These are phyloP conservation scores for Komagataella populi DNA, from an alignment of 805 yeast genomes.

Conservation along the genomic window DNA sequence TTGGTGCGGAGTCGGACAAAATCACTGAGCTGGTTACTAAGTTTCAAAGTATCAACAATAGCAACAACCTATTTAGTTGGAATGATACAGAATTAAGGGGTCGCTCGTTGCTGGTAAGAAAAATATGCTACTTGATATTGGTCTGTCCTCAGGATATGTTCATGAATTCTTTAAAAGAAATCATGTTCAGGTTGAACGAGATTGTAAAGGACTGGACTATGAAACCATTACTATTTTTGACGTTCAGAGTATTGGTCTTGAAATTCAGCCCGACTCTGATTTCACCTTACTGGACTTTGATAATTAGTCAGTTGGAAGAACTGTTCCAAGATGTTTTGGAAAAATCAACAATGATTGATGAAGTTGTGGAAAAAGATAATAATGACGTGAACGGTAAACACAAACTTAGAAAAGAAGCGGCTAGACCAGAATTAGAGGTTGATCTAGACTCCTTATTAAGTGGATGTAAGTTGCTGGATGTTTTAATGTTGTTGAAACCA, in stretches of 20 bases:
- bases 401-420: background rate
- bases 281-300: constrained; percentile 53
- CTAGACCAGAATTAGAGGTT: constrained; percentile 14
- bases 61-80: constrained; percentile 33
- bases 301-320: constrained; percentile 46
- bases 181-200: constrained; percentile 21
- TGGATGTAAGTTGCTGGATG: constrained; percentile 70
- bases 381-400: background rate
- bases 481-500: constrained; percentile 46
- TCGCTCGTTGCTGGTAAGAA: constrained; percentile 29
- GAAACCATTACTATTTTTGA: constrained; percentile 31
- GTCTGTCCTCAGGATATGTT: constrained; percentile 51
- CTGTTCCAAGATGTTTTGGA: constrained; percentile 27
- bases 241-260: constrained; percentile 54
- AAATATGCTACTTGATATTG: constrained; percentile 51
- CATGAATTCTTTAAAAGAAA: constrained; percentile 30
- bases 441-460: constrained; percentile 32
- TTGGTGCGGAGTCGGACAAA: constrained; percentile 45
- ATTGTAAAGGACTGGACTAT: constrained; percentile 18
- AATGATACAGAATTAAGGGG: constrained; percentile 18
- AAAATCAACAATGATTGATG: background rate
- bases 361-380: background rate
- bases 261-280: constrained; percentile 53
- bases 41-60: constrained; percentile 32
- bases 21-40: constrained; percentile 37